phyloP scores from a whole-genome alignment of 2,329 filamentous ascomycete genomes.

The Alternaria gansuensis region DNA sequence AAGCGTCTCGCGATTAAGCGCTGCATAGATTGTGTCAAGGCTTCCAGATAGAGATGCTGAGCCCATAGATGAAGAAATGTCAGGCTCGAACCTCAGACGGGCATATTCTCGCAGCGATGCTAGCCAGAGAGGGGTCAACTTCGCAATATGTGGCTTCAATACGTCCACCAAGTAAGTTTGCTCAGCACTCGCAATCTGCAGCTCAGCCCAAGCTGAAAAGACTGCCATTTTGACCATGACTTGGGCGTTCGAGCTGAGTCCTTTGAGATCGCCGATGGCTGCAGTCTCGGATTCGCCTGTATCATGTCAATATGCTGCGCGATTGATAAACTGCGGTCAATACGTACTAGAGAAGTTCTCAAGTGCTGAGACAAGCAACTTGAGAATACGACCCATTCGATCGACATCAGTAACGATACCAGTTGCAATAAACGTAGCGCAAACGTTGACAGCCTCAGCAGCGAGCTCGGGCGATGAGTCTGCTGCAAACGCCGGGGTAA shows the following conservation, averaged over 20 bases:
- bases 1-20: conserved; percentile 90
- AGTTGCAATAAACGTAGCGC: conserved; percentile 95
- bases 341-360: conserved; percentile 80
- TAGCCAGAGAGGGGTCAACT: conserved; percentile 90
- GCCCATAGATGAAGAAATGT: conserved; percentile 90
- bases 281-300: conserved; percentile 74
- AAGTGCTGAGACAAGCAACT: conserved; percentile 86
- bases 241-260: conserved; percentile 92
- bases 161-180: conserved; percentile 90
- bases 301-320: too few species aligned
- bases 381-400: conserved; percentile 97
- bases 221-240: conserved; percentile 99
- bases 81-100: conserved; percentile 90
- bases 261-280: conserved; percentile 90
- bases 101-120: conserved; percentile 94
- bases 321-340: too few species aligned
- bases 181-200: conserved; percentile 93
- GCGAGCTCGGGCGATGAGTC: conserved; percentile 97
- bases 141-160: conserved; percentile 87
- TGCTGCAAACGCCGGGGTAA: conserved; percentile 93
- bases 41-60: conserved; percentile 83
- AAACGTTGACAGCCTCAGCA: conserved; percentile 95
- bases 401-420: conserved; percentile 98
- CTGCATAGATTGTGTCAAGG: conserved; percentile 92
- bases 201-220: conserved; percentile 95